These are phyloP conservation scores for Trichoderma breve DNA, from an alignment of 2,329 filamentous ascomycete species.

Conservation along the genomic window DNA sequence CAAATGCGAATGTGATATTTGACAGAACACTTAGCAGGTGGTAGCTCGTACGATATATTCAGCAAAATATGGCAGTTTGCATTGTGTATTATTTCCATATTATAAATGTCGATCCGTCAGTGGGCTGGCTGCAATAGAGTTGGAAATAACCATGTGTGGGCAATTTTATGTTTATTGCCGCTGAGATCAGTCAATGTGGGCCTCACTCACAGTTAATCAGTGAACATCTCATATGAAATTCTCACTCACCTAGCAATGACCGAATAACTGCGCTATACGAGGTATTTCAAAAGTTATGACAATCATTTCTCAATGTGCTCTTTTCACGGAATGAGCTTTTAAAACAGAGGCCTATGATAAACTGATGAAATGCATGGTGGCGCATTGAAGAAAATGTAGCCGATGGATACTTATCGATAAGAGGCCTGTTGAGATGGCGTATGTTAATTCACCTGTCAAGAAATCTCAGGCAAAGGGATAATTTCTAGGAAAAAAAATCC, in stretches of 20 bases:
- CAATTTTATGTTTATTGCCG: not conserved
- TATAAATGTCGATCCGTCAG: not conserved
- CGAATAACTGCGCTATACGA: not conserved
- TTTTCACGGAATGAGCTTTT: not conserved
- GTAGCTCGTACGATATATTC: not conserved
- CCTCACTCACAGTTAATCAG: not conserved
- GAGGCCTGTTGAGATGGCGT: too few relatives aligned
- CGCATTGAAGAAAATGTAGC: not conserved
- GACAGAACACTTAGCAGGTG: not conserved
- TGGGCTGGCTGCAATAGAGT: not conserved
- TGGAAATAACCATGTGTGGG: not conserved
- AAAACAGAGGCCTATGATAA: too few relatives aligned
- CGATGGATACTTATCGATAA: too few relatives aligned
- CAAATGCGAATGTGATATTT: not conserved
- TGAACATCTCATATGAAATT: not conserved
- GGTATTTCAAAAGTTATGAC: too few relatives aligned
- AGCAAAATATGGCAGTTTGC: not conserved
- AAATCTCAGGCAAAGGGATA: too few relatives aligned
- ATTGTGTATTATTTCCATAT: not conserved
- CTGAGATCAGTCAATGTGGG: not conserved
- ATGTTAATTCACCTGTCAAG: too few relatives aligned
- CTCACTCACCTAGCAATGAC: not conserved
- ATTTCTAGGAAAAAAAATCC: too few relatives aligned
- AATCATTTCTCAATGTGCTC: not conserved
- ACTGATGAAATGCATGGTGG: too few relatives aligned